phyloP scores from a whole-genome alignment of 148 eudicot species.

The Rhododendron griersonianum region DNA sequence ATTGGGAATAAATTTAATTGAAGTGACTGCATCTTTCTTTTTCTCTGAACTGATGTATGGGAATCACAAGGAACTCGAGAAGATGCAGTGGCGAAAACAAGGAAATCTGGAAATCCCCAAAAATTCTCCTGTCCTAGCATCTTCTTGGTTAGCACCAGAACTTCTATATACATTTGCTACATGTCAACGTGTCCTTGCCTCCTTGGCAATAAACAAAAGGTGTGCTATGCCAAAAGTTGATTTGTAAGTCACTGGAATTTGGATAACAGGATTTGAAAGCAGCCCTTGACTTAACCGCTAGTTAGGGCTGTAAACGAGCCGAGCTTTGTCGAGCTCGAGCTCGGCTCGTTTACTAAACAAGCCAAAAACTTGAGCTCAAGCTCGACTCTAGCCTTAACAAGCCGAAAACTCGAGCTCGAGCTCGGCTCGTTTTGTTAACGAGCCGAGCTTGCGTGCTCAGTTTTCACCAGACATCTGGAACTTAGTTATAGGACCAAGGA shows the following conservation, averaged over 20 bases:
- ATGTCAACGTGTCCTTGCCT: neutral
- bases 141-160: neutral
- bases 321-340: too few species aligned
- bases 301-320: neutral
- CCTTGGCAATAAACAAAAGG: neutral
- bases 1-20: neutral
- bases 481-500: neutral
- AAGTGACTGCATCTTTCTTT: neutral
- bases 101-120: neutral
- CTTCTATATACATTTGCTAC: neutral
- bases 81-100: neutral
- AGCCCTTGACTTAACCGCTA: neutral
- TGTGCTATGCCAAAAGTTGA: neutral
- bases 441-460: too few species aligned
- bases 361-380: too few species aligned
- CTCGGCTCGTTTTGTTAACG: too few species aligned
- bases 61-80: neutral
- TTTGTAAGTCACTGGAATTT: neutral
- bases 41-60: neutral
- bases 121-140: neutral
- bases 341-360: too few species aligned
- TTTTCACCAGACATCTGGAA: neutral
- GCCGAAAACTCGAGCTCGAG: too few species aligned
- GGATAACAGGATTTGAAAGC: conserved; percentile 1
- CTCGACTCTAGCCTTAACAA: too few species aligned